A percentile compares a stretch with the other conserved stretches of the same genome.
phyloP scores from a whole-genome alignment of 306 rosid species.

The Crataegus laevigata region DNA sequence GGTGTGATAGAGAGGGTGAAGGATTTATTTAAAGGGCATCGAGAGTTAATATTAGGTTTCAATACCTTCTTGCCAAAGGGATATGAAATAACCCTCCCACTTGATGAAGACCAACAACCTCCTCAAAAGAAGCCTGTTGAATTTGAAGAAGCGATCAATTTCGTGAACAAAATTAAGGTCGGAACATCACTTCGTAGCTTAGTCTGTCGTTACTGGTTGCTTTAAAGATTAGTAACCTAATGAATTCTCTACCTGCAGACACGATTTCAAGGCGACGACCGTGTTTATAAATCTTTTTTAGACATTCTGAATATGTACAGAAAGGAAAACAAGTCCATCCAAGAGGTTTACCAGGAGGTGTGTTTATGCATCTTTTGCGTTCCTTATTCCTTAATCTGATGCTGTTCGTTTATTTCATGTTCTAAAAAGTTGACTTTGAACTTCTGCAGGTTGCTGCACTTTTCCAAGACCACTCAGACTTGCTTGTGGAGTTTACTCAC shows the following conservation, averaged over 20 bases:
- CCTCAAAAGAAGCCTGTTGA: slow-evolving; percentile 81
- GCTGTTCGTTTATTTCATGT: slow-evolving; percentile 4
- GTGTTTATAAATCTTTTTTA: slow-evolving; percentile 83
- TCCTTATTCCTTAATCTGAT: slow-evolving; percentile 8
- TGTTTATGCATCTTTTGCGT: slow-evolving; percentile 7
- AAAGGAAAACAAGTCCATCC: slow-evolving; percentile 79
- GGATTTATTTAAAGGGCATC: slow-evolving; percentile 88
- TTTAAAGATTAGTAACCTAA: slow-evolving; percentile 19
- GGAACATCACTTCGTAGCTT: slow-evolving; percentile 9
- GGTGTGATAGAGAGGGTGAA: slow-evolving; percentile 96
- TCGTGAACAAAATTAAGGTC: slow-evolving; percentile 96
- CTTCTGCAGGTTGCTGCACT: slow-evolving; percentile 74
- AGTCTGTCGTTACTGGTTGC: slow-evolving; percentile 10
- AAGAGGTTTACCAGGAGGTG: slow-evolving; percentile 86
- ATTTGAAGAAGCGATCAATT: slow-evolving; percentile 91
- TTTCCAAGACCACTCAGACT: slow-evolving; percentile 76
- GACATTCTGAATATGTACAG: slow-evolving; percentile 97
- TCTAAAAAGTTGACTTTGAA: slow-evolving; percentile 10
- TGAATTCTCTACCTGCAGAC: slow-evolving; percentile 50
- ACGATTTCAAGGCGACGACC: slow-evolving; percentile 89
- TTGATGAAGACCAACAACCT: slow-evolving; percentile 77
- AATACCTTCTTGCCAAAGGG: slow-evolving; percentile 99
- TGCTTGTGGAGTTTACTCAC: slow-evolving; percentile 78
- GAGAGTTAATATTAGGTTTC: slow-evolving; percentile 86
- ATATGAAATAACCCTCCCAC: slow-evolving; percentile 84